Conservation (phyloP, 2,329 filamentous ascomycete species). For the Colletotrichum zoysiae region DNA sequence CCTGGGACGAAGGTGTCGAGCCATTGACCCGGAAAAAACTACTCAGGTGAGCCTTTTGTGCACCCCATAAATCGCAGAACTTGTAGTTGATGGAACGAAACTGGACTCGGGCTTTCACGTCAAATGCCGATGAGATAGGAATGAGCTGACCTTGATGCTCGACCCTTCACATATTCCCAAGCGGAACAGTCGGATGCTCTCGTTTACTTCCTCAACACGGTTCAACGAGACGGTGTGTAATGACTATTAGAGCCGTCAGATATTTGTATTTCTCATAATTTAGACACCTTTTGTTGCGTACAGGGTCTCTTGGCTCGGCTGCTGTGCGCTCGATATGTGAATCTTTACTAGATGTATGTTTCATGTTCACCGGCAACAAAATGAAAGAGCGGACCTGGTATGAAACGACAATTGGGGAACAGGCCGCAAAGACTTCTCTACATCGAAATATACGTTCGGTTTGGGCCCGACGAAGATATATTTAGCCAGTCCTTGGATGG, state of each 20-base stretch:
- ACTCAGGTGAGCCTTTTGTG: constrained; percentile 43
- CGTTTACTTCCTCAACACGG: constrained; percentile 74
- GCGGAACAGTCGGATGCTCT: constrained; percentile 75
- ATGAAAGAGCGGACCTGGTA: not conserved
- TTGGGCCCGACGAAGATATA: not conserved
- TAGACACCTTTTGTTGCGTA: constrained; percentile 44
- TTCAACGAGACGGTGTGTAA: constrained; percentile 73
- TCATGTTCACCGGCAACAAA: constrained; percentile 11
- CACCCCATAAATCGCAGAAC: not conserved
- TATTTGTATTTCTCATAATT: not conserved
- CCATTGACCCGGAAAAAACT: constrained; percentile 90
- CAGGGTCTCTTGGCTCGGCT: constrained; percentile 76
- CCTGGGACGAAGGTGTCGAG: constrained; percentile 83
- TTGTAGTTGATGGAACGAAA: not conserved
- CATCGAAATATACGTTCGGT: not conserved
- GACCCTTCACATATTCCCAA: constrained; percentile 66
- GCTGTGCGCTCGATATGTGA: constrained; percentile 80
- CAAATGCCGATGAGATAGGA: not conserved
- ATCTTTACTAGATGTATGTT: constrained; percentile 40
- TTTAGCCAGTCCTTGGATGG: too few relatives aligned
- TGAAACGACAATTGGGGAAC: not conserved
- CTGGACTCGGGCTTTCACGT: not conserved
- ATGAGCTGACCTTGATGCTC: constrained; percentile 59
- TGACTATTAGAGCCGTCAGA: constrained; percentile 48
- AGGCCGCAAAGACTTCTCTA: not conserved